Evolutionary conservation across 164 flowering plant species (phyloP), one percentile per base, ranked within the genome.

Genomic region (Brasenia schreberi): DNA sequence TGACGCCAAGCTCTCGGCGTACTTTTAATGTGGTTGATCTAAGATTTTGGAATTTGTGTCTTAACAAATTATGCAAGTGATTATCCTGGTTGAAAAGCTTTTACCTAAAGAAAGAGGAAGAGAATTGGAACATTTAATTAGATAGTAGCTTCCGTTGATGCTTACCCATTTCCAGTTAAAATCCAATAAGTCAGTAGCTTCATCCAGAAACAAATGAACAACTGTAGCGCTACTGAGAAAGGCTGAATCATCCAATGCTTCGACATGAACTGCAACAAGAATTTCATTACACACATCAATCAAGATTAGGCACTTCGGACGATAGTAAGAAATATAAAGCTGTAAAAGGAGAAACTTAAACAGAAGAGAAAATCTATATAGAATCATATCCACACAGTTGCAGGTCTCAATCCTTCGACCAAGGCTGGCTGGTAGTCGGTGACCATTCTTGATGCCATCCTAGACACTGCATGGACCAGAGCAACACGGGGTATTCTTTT

Each of bases 391-490:
- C 80, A 71, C 74, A 77, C 80, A 43, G 73, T 66, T 7, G 75
- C 63, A 16, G 18, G 70, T 7, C 72, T 71, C 2, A 58, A 42
- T 52, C 72, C 74, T 61, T 65, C 62, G 68, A 66, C 70, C 58
- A 75, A 53, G 19, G 65, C 65, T 10, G 78, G 76, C 64, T 44
- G 64, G 69, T 75, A 75, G 18, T 60, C 52, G 42, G 72, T 63
- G 56, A 69, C 65, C 76, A 75, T 68, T 64, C 61, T 66, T 19
- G 76, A 65, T 5, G 80, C 80, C 76, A 74, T 74, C 68, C 80
- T 61, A 3, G 71, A 61, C n/a, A 71, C 39, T 43, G 70, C 70
- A 59, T 79, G 81, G 12, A 79, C 67, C 16, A 60, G 52, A 42
- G 72, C 52, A 33, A 76, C 72, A 7, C 79, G 77, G 39, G 64